Evolutionary conservation across 1,284 basidiomycete species (phyloP), one percentile per base, ranked within the genome.

Genomic region (Cutaneotrichosporon sp.): DNA sequence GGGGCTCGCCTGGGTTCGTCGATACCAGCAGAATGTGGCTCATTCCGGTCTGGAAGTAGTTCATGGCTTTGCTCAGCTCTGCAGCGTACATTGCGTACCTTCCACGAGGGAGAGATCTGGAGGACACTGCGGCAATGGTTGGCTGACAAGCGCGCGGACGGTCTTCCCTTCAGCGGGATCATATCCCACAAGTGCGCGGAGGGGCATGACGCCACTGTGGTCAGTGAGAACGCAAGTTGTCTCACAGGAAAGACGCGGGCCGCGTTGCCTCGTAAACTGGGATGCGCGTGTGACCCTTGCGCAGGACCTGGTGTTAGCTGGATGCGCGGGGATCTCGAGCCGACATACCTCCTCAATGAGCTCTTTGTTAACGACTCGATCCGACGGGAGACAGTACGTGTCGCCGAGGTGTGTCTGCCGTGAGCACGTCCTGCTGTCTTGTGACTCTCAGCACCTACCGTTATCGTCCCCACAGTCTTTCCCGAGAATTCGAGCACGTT

Each of bases 21-120:
- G 90, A 92, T 10, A 98, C 86, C 21, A 98, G 83, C 21, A 98
- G 84, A 67, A 97, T 85, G 81, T 98, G 95, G 9, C 92, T 91
- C 52, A 92, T 87, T 2, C 95, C 95, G 1, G 91, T 92, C 84
- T 97, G 95, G 83, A 91, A 92, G 72, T 72, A 70, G 57, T 67
- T 66, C 66, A 71, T 62, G 18, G 68, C 68, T 71, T 38, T 9
- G 1, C 58, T 67, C 22, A 67, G 65, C 58, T 16, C 30, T 5
- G 14, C 16, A 31, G 4, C 6, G 7, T 14, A 34, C 42, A 36
- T 36, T n/a, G 65, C 73, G 65, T 64, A 81, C 82, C 81, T 62
- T 83, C 82, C 9, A 83, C 73, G n/a, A 82, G 72, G n/a, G 79
- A 77, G 16, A 84, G 73, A 58, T 82, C 81, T 34, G 77, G 76